Conservation (phyloP, 164 flowering plant genomes). For the Vitis rotundifolia region DNA sequence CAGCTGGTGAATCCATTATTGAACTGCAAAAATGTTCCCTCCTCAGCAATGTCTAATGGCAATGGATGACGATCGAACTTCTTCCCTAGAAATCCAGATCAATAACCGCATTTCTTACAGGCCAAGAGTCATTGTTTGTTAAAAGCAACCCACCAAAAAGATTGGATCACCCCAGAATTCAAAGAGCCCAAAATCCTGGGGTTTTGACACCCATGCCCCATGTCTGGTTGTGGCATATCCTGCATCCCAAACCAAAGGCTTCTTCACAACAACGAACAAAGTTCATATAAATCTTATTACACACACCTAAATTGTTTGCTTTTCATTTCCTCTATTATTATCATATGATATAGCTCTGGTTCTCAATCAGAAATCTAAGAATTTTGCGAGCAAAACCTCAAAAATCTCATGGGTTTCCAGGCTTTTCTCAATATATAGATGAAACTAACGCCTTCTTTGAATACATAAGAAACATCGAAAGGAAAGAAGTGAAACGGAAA, state of each 20-base stretch:
- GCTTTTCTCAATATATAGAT: too few relatives aligned
- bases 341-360: background rate
- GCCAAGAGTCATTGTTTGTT: background rate
- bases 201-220: constrained; percentile 1
- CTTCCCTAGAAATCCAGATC: constrained; percentile 35
- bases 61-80: background rate
- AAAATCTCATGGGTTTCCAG: too few relatives aligned
- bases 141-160: too few relatives aligned
- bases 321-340: background rate
- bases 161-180: background rate
- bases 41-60: constrained; percentile 2
- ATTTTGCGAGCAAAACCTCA: too few relatives aligned
- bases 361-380: too few relatives aligned
- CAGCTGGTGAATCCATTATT: constrained; percentile 41
- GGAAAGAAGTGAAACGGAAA: too few relatives aligned
- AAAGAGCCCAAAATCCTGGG: background rate
- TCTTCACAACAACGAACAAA: constrained; percentile 6
- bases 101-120: constrained; percentile 20
- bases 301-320: too few relatives aligned
- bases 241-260: constrained; percentile 18
- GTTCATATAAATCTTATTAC: too few relatives aligned
- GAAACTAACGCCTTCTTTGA: too few relatives aligned
- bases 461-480: too few relatives aligned
- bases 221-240: background rate
- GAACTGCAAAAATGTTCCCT: constrained; percentile 3